These are phyloP conservation scores for Alopecurus myosuroides DNA, from an alignment of 176 grass and related monocot species.

Conservation along the genomic window DNA sequence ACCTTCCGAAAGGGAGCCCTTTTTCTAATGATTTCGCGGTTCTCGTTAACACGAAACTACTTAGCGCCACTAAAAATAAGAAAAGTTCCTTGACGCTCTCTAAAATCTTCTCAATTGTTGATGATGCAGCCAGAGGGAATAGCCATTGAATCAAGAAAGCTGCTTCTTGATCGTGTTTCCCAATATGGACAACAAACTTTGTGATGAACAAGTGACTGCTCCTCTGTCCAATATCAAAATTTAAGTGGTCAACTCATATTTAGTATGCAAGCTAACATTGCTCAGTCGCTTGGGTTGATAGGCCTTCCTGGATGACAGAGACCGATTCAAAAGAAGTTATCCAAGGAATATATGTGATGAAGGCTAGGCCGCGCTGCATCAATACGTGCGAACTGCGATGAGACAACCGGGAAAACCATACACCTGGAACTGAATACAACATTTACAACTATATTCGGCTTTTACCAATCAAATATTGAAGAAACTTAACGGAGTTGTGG, in stretches of 20 bases:
- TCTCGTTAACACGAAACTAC: not conserved
- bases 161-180: conserved; percentile 58
- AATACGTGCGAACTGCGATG: too few relatives aligned
- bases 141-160: conserved; percentile 65
- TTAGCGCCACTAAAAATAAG: not conserved
- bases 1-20: too few relatives aligned
- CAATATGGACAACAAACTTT: conserved; percentile 56
- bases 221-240: not conserved
- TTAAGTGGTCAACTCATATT: not conserved
- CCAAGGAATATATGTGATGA: conserved; percentile 77
- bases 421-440: not conserved
- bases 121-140: conserved; percentile 71
- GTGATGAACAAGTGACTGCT: conserved; percentile 50
- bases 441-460: not conserved
- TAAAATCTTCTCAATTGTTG: not conserved
- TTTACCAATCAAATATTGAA: not conserved
- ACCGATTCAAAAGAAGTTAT: conserved; percentile 69
- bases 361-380: too few relatives aligned
- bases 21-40: too few relatives aligned
- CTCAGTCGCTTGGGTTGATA: conserved; percentile 23
- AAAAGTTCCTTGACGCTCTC: not conserved
- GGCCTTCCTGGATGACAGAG: conserved; percentile 90
- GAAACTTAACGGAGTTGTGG: not conserved
- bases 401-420: not conserved
- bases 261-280: conserved; percentile 18